Conservation (phyloP, 371 early-diverging fungal species). For the Synchytrium microbalum region DNA sequence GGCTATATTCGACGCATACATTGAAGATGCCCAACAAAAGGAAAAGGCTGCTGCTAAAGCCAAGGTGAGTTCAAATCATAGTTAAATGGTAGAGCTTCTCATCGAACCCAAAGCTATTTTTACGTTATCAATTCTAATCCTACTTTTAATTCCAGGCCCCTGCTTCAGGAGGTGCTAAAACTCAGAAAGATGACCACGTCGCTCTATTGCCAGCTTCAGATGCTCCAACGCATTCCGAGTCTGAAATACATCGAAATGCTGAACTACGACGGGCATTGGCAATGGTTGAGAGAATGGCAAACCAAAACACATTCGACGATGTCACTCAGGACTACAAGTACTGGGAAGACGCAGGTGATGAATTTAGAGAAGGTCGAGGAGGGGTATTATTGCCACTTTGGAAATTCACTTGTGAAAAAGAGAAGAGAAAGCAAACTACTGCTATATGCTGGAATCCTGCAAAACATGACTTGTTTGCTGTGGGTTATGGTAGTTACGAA, state of each 20-base stretch:
- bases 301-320: slow-evolving; percentile 55
- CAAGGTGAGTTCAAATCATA: slow-evolving; percentile 25
- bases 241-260: slow-evolving; percentile 40
- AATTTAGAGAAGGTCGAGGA: slow-evolving; percentile 41
- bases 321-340: slow-evolving; percentile 54
- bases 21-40: slow-evolving; percentile 46
- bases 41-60: slow-evolving; percentile 44
- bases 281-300: slow-evolving; percentile 51
- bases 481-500: slow-evolving; percentile 51
- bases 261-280: slow-evolving; percentile 41
- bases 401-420: slow-evolving; percentile 47
- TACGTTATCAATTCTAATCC: background rate
- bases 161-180: slow-evolving; percentile 34
- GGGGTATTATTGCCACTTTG: slow-evolving; percentile 47
- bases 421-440: slow-evolving; percentile 50
- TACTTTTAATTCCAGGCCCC: slow-evolving; percentile 10
- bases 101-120: background rate
- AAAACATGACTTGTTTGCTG: slow-evolving; percentile 44
- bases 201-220: slow-evolving; percentile 28
- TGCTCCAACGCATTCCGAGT: slow-evolving; percentile 30
- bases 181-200: slow-evolving; percentile 47
- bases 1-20: slow-evolving; percentile 50
- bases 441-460: slow-evolving; percentile 44
- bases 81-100: too few relatives aligned
- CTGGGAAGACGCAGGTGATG: slow-evolving; percentile 56